phyloP scores from a whole-genome alignment of 345 rosid genomes.

The Populus nigra region DNA sequence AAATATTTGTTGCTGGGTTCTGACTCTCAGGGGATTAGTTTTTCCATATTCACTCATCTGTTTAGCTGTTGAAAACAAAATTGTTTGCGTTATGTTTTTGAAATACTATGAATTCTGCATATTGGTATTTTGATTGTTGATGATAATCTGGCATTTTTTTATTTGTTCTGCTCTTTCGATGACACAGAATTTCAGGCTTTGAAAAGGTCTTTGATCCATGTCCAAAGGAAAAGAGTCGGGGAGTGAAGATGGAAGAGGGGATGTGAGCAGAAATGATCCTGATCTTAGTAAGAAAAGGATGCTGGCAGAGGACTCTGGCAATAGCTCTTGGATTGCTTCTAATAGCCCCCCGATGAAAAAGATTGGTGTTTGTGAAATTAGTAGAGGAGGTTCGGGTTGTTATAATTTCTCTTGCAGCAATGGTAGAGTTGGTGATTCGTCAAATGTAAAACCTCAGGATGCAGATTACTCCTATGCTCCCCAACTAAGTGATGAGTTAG shows the following conservation, averaged over 20 bases:
- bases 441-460: conserved; percentile 69
- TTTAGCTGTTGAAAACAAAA: background rate
- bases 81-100: background rate
- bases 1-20: background rate
- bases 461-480: conserved; percentile 76
- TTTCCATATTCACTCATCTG: background rate
- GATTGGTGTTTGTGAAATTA: conserved; percentile 18
- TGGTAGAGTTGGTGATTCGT: conserved; percentile 25
- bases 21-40: background rate
- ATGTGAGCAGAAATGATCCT: conserved; percentile 1
- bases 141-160: background rate
- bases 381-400: conserved; percentile 2
- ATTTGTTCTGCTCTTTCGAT: background rate
- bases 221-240: conserved; percentile 35
- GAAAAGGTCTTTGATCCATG: conserved; percentile 26
- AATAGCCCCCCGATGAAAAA: conserved; percentile 18
- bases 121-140: background rate
- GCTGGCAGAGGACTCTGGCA: conserved; percentile 24
- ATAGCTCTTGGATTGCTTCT: conserved; percentile 12
- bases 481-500: conserved; percentile 65
- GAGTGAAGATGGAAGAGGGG: conserved; percentile 35
- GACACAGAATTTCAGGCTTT: conserved; percentile 11
- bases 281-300: conserved; percentile 21
- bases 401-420: conserved; percentile 13
- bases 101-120: background rate